A percentile compares a stretch with the other conserved stretches of the same genome.
phyloP scores from a whole-genome alignment of 164 flowering plant species.

The Cinnamomum micranthum region DNA sequence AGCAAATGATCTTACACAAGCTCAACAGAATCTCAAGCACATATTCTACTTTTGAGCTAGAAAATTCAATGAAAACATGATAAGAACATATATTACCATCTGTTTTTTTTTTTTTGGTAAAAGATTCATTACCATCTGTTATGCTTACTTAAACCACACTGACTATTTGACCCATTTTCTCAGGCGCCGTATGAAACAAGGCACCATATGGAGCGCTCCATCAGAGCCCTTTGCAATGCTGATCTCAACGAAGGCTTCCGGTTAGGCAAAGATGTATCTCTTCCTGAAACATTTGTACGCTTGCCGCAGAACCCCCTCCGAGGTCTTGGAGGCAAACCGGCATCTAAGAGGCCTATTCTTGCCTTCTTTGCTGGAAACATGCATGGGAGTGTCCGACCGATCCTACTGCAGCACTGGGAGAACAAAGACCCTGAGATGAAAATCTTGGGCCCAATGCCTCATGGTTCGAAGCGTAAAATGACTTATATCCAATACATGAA shows the following conservation, averaged over 20 bases:
- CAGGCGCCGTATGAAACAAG: conserved; percentile 31
- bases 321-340: conserved; percentile 30
- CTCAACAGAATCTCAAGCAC: too few species aligned
- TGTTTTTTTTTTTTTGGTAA: too few species aligned
- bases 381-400: conserved; percentile 35
- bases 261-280: conserved; percentile 29
- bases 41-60: too few species aligned
- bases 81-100: neutral
- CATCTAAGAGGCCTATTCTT: conserved; percentile 25
- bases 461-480: conserved; percentile 3
- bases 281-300: conserved; percentile 29
- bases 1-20: too few species aligned
- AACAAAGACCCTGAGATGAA: conserved; percentile 27
- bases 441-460: conserved; percentile 13
- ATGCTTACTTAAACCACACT: neutral
- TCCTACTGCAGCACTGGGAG: conserved; percentile 30
- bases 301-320: conserved; percentile 13
- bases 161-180: neutral
- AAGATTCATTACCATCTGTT: neutral
- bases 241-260: conserved; percentile 27
- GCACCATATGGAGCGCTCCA: conserved; percentile 13
- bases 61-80: too few species aligned
- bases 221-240: conserved; percentile 37
- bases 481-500: conserved; percentile 15
- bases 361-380: conserved; percentile 40